A percentile compares a stretch with the other conserved stretches of the same genome.
Conservation (phyloP, 2,329 filamentous ascomycete genomes). For the Paraconiothyrium sp. region DNA sequence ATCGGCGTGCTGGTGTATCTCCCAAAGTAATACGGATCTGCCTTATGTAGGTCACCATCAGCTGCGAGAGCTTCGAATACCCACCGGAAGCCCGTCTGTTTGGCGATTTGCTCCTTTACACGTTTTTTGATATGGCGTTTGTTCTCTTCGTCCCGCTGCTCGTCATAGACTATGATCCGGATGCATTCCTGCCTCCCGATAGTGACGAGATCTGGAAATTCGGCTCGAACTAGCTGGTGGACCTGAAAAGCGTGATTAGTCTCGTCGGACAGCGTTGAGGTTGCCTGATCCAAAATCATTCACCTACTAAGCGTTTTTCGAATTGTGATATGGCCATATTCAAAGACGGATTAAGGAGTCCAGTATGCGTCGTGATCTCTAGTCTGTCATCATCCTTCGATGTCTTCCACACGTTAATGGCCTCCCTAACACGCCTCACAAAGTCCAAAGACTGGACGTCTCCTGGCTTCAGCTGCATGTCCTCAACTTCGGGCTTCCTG, state of each 20-base stretch:
- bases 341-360: conserved; percentile 27
- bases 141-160: conserved; percentile 55
- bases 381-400: conserved; percentile 23
- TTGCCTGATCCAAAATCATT: background rate
- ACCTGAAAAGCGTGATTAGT: conserved; percentile 39
- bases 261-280: too few species aligned
- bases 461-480: conserved; percentile 62
- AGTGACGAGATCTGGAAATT: conserved; percentile 62
- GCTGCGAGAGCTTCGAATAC: conserved; percentile 58
- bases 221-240: conserved; percentile 71
- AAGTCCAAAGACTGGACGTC: conserved; percentile 64
- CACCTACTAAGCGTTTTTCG: conserved; percentile 66
- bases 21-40: conserved; percentile 51
- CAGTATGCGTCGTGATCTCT: conserved; percentile 44
- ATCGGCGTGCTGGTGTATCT: conserved; percentile 46
- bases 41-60: conserved; percentile 45
- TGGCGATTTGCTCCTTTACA: conserved; percentile 52
- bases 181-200: conserved; percentile 55
- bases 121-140: conserved; percentile 47
- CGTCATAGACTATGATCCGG: conserved; percentile 53
- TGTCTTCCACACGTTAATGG: conserved; percentile 59
- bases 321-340: conserved; percentile 53
- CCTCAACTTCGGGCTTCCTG: conserved; percentile 44
- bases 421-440: conserved; percentile 55
- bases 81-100: conserved; percentile 61